Conservation (phyloP, 2,329 filamentous ascomycete genomes). For the Penicillium polonicum region DNA sequence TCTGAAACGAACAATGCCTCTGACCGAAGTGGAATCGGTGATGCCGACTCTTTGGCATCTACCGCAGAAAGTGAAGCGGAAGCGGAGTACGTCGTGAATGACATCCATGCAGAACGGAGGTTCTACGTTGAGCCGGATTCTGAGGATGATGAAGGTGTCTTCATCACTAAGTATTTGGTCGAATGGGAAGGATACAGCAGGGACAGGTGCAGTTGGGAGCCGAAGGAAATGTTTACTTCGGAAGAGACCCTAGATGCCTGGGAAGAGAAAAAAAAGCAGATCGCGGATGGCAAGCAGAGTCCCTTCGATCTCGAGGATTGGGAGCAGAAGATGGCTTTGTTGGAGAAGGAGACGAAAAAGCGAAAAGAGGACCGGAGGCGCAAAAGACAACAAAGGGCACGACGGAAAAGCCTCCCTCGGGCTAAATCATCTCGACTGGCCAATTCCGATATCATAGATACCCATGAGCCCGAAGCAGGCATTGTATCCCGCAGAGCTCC, state of each 20-base stretch:
- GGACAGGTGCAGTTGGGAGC: constrained; percentile 58
- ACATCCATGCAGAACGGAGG: constrained; percentile 50
- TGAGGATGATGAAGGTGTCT: constrained; percentile 22
- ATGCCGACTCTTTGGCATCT: constrained; percentile 59
- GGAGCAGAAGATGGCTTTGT: constrained; percentile 24
- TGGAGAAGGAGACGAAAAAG: not conserved
- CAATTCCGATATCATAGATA: not conserved
- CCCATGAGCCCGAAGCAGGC: not conserved
- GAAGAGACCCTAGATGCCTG: constrained; percentile 44
- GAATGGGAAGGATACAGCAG: constrained; percentile 63
- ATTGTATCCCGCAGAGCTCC: not conserved
- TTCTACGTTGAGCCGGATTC: not conserved
- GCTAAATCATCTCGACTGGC: not conserved
- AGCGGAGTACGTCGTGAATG: constrained; percentile 56
- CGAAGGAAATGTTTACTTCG: constrained; percentile 41
- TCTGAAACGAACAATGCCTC: constrained; percentile 22
- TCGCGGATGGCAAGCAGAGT: constrained; percentile 29
- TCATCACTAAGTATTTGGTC: constrained; percentile 54
- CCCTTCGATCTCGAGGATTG: constrained; percentile 37
- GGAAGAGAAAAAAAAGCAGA: constrained; percentile 34
- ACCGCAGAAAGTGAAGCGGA: constrained; percentile 46
- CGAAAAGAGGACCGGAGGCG: not conserved
- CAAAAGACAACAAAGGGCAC: constrained; percentile 1
- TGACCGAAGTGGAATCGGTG: constrained; percentile 32
- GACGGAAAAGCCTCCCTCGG: not conserved